Percentiles rank a stretch among this genome's conserved stretches.
Conservation (phyloP, 1,284 basidiomycete genomes). For the Schizopora paradoxa region DNA sequence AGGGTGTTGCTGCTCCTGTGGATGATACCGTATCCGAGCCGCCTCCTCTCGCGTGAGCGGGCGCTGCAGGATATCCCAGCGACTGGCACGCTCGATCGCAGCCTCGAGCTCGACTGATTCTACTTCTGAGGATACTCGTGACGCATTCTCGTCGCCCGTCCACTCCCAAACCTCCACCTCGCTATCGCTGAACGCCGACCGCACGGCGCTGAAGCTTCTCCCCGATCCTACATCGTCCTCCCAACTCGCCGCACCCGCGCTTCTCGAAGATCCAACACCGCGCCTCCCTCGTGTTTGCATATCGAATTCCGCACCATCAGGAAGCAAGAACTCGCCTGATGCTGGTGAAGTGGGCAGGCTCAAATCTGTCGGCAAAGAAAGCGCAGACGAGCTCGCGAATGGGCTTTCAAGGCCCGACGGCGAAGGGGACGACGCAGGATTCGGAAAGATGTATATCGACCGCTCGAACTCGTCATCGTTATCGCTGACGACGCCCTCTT, state of each 20-base stretch:
- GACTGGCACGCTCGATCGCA: slow-evolving; percentile 24
- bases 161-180: slow-evolving; percentile 28
- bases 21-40: too few relatives aligned
- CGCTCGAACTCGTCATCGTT: slow-evolving; percentile 19
- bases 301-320: neutral
- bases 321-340: too few relatives aligned
- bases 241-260: slow-evolving; percentile 6
- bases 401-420: slow-evolving; percentile 19
- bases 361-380: slow-evolving; percentile 22
- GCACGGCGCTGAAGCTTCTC: slow-evolving; percentile 12
- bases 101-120: slow-evolving; percentile 20
- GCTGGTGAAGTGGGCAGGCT: slow-evolving; percentile 14
- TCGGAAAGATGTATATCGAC: slow-evolving; percentile 35
- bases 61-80: slow-evolving; percentile 19
- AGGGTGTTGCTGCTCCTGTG: slow-evolving; percentile 9
- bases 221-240: slow-evolving; percentile 8
- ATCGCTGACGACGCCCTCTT: slow-evolving; percentile 6
- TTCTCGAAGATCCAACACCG: slow-evolving; percentile 1
- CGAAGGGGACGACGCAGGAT: slow-evolving; percentile 25
- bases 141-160: slow-evolving; percentile 20
- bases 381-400: slow-evolving; percentile 19
- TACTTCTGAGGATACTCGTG: neutral
- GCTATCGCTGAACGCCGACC: slow-evolving; percentile 12
- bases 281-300: neutral
- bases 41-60: slow-evolving; percentile 13